A percentile compares a stretch with the other conserved stretches of the same genome.
These are phyloP conservation scores for Cucurbita ficifolia DNA, from an alignment of 306 rosid genomes.

Conservation along the genomic window DNA sequence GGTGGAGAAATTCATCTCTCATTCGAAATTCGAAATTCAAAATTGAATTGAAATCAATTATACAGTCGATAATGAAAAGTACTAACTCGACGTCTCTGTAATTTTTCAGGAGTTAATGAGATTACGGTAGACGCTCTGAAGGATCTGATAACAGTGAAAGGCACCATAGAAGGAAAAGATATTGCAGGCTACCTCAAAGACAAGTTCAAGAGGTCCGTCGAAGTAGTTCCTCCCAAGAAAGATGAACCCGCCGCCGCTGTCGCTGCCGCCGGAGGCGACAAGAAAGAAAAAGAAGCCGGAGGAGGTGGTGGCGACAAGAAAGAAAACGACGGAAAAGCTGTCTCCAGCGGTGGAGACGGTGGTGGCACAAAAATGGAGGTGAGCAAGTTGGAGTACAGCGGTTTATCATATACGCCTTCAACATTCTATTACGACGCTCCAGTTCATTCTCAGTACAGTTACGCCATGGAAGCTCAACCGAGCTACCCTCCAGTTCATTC, in stretches of 20 bases:
- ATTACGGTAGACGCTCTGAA: constrained; percentile 38
- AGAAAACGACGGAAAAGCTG: constrained; percentile 8
- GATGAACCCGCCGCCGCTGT: constrained; percentile 24
- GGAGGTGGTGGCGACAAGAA: constrained; percentile 14
- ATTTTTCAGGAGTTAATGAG: constrained; percentile 44
- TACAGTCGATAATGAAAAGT: neutral
- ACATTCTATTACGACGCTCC: constrained; percentile 25
- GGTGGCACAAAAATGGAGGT: constrained; percentile 24
- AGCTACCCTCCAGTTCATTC: constrained; percentile 10
- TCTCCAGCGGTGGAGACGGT: constrained; percentile 6
- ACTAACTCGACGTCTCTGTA: neutral
- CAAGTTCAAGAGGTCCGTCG: constrained; percentile 49
- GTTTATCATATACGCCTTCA: constrained; percentile 14
- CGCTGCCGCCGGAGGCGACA: constrained; percentile 9
- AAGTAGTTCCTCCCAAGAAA: constrained; percentile 46
- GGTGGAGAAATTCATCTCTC: constrained; percentile 24
- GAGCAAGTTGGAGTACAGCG: constrained; percentile 51
- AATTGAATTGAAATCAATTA: neutral
- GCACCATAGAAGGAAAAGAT: constrained; percentile 40
- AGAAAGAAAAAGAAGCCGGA: constrained; percentile 12
- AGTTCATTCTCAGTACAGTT: constrained; percentile 5
- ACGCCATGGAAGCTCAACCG: constrained; percentile 37
- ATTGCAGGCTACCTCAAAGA: constrained; percentile 26
- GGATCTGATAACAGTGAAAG: constrained; percentile 53
- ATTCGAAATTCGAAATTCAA: neutral